Evolutionary conservation across 768 basidiomycete species (phyloP).

Genomic region (Aureoboletus auriporus): DNA sequence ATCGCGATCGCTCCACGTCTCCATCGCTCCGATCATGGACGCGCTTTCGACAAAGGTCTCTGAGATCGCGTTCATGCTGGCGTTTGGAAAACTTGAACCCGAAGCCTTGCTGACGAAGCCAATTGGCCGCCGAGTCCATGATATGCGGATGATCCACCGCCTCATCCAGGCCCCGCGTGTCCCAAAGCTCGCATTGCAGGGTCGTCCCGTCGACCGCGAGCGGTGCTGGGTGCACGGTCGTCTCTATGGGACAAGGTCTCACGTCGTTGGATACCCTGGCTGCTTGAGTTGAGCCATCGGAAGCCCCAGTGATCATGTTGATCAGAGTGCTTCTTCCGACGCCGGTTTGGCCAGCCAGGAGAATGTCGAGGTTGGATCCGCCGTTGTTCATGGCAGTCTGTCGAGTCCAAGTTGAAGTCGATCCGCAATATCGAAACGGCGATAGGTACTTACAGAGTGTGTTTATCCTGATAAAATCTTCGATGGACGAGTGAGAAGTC

Average conservation of each 20-base stretch:
- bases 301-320: conserved; percentile 23
- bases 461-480: no score
- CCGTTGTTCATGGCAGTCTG: background rate
- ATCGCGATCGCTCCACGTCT: conserved; percentile 1
- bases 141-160: conserved; percentile 20
- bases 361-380: conserved; percentile 8
- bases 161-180: conserved; percentile 27
- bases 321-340: conserved; percentile 26
- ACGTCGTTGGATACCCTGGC: conserved; percentile 24
- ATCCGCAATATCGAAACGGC: background rate
- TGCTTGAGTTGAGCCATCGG: conserved; percentile 5
- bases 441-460: conserved; percentile 2
- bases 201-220: conserved; percentile 2
- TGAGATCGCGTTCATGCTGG: conserved; percentile 22
- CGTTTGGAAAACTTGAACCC: conserved; percentile 9
- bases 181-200: conserved; percentile 19
- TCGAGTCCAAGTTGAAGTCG: background rate
- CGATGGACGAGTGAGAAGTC: no score
- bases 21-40: conserved; percentile 9
- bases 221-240: conserved; percentile 10
- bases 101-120: conserved; percentile 21
- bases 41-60: conserved; percentile 15
- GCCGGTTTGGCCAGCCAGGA: conserved; percentile 26
- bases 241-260: conserved; percentile 21
- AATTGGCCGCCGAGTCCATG: conserved; percentile 15